These are phyloP conservation scores for Inosperma sp. DNA, from an alignment of 768 basidiomycete species.

Conservation along the genomic window DNA sequence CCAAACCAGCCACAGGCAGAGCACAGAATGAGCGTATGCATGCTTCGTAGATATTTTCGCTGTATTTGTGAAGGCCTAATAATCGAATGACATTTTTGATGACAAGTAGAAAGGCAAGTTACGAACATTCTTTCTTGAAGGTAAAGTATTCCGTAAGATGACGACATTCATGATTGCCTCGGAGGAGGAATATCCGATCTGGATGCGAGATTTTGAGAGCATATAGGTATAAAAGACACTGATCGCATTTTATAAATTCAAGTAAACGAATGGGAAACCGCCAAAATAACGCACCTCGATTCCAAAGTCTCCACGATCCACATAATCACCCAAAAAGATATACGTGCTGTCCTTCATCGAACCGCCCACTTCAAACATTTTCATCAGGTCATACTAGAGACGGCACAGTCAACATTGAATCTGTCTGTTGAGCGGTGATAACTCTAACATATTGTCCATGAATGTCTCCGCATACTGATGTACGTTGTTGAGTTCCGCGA, in stretches of 20 bases:
- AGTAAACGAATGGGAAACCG: neutral
- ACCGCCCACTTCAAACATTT: conserved; percentile 94
- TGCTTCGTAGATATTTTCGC: conserved; percentile 80
- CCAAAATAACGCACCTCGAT: conserved; percentile 40
- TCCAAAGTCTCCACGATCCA: conserved; percentile 93
- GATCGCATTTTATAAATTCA: conserved; percentile 19
- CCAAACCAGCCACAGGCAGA: conserved; percentile 84
- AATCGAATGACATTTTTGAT: neutral
- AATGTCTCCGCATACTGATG: conserved; percentile 88
- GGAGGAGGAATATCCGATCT: conserved; percentile 71
- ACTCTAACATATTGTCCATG: conserved; percentile 89
- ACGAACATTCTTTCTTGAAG: conserved; percentile 92
- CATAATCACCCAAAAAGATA: conserved; percentile 95
- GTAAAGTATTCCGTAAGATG: conserved; percentile 98
- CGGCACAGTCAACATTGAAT: conserved; percentile 3
- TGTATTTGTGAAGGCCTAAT: conserved; percentile 87
- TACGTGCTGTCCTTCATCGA: conserved; percentile 77
- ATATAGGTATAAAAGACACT: conserved; percentile 92
- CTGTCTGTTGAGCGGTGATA: neutral
- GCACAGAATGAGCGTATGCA: conserved; percentile 88
- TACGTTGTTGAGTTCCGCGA: conserved; percentile 4
- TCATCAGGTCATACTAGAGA: conserved; percentile 91
- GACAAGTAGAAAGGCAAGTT: conserved; percentile 3
- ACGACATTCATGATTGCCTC: conserved; percentile 96
- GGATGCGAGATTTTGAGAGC: conserved; percentile 91